phyloP scores from a whole-genome alignment of 176 grass and related monocot species.

The Oryza longistaminata region DNA sequence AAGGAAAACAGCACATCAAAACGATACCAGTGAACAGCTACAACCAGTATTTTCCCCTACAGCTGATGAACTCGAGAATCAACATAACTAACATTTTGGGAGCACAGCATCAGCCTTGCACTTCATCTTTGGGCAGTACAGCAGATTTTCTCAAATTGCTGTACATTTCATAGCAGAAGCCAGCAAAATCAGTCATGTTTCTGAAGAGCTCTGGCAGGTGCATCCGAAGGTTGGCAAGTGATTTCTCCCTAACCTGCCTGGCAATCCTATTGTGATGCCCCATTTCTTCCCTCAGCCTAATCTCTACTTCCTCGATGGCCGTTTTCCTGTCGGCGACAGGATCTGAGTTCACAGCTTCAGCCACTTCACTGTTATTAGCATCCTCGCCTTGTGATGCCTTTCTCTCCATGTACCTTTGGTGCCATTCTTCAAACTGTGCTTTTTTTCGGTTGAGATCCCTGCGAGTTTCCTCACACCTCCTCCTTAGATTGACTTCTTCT shows the following conservation, averaged over 20 bases:
- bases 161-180: constrained; percentile 70
- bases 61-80: constrained; percentile 5
- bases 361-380: constrained; percentile 44
- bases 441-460: constrained; percentile 58
- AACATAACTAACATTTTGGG: not conserved
- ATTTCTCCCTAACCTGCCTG: constrained; percentile 88
- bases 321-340: constrained; percentile 54
- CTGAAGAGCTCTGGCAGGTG: constrained; percentile 90
- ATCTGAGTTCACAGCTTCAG: constrained; percentile 46
- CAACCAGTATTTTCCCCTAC: constrained; percentile 4
- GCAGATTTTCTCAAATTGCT: constrained; percentile 39
- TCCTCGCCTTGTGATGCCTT: constrained; percentile 52
- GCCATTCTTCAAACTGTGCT: constrained; percentile 70
- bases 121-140: constrained; percentile 24
- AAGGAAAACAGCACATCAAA: not conserved
- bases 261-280: constrained; percentile 52
- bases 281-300: constrained; percentile 59
- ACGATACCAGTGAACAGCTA: not conserved
- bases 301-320: constrained; percentile 56
- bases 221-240: constrained; percentile 69
- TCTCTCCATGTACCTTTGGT: constrained; percentile 59
- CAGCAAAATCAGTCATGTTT: constrained; percentile 55
- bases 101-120: constrained; percentile 33
- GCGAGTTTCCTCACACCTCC: constrained; percentile 57
- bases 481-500: constrained; percentile 66